A percentile compares a stretch with the other conserved stretches of the same genome.
These are phyloP conservation scores for Lipomyces yamanashiensis DNA, from an alignment of 805 yeast genomes.

Conservation along the genomic window DNA sequence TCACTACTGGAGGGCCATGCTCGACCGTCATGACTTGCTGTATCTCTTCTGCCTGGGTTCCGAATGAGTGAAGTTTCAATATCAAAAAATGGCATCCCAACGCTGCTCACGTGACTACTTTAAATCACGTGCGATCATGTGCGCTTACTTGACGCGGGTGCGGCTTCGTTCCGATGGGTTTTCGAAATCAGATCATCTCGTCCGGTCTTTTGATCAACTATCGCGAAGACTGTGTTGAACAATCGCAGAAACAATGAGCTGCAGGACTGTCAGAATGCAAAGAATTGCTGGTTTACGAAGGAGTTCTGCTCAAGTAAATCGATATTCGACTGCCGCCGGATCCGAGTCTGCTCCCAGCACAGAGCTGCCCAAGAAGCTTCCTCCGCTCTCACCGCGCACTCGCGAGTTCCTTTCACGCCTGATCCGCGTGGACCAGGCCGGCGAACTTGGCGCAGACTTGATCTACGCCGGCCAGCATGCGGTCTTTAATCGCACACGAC, in stretches of 20 bases:
- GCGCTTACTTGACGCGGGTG: too few relatives aligned
- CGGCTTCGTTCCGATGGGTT: too few relatives aligned
- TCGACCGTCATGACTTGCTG: not conserved
- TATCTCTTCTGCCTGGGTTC: too few relatives aligned
- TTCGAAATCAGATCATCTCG: too few relatives aligned
- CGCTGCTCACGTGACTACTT: too few relatives aligned
- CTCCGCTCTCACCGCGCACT: slow-evolving; percentile 27
- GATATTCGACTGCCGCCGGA: not conserved
- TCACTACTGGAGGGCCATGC: slow-evolving; percentile 50
- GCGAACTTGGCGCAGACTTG: slow-evolving; percentile 93
- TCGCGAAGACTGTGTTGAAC: not conserved
- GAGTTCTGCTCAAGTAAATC: too few relatives aligned
- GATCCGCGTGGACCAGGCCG: slow-evolving; percentile 95
- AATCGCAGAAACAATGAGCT: not conserved
- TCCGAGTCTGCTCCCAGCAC: not conserved
- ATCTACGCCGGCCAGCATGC: slow-evolving; percentile 90
- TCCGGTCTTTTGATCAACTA: too few relatives aligned
- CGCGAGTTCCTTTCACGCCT: slow-evolving; percentile 28
- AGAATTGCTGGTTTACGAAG: too few relatives aligned
- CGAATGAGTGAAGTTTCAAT: too few relatives aligned
- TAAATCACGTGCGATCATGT: too few relatives aligned
- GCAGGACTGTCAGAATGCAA: not conserved
- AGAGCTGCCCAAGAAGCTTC: slow-evolving; percentile 2
- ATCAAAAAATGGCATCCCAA: too few relatives aligned
- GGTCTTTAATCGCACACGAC: slow-evolving; percentile 70